Conservation (phyloP, 179 eudicot species). For the Nepenthes alata region DNA sequence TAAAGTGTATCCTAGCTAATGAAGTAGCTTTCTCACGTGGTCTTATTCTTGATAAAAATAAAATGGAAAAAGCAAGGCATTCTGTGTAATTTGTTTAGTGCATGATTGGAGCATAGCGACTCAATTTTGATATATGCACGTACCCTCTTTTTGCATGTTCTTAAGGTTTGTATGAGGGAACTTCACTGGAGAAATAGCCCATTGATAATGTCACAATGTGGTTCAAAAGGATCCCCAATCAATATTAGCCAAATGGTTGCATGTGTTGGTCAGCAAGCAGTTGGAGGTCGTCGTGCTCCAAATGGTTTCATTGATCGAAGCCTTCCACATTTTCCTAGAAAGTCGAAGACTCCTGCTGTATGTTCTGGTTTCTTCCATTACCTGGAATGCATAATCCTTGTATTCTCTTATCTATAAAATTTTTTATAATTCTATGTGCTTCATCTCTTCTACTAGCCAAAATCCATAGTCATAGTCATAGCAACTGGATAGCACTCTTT, state of each 20-base stretch:
- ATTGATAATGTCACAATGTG: conserved; percentile 91
- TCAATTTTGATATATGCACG: conserved; percentile 6
- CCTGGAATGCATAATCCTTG: too few relatives aligned
- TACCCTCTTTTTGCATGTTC: not conserved
- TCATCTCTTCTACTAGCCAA: too few relatives aligned
- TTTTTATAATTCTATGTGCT: too few relatives aligned
- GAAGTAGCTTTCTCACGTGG: not conserved
- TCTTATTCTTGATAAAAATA: too few relatives aligned
- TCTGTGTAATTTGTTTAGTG: not conserved
- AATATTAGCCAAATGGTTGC: conserved; percentile 99
- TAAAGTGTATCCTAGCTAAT: not conserved
- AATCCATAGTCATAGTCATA: too few relatives aligned
- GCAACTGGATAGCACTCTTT: too few relatives aligned
- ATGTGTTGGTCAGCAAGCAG: conserved; percentile 97
- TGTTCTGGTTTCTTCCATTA: conserved; percentile 9
- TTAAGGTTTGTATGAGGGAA: conserved; percentile 58
- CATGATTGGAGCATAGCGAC: too few relatives aligned
- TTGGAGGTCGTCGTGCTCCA: conserved; percentile 90
- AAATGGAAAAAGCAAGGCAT: too few relatives aligned
- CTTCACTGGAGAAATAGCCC: conserved; percentile 96
- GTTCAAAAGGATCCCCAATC: conserved; percentile 92
- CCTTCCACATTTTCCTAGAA: conserved; percentile 80
- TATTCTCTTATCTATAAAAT: too few relatives aligned
- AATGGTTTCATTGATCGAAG: conserved; percentile 87
- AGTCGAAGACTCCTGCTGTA: conserved; percentile 68